Conservation (phyloP, 1,139 yeast species). For the Arxiozyma heterogenica region DNA sequence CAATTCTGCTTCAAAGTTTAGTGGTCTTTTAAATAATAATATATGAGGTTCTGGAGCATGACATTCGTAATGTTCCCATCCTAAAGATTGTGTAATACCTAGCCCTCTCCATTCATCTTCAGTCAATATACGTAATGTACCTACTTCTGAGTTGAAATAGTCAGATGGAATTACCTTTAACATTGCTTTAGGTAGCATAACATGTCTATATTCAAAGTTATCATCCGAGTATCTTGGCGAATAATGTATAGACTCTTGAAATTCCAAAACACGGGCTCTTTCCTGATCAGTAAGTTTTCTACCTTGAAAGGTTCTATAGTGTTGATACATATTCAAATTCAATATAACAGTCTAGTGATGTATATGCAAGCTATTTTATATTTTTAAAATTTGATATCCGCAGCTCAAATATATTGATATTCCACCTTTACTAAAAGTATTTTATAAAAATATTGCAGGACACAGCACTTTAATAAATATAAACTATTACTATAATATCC, state of each 20-base stretch:
- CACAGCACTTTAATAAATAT: too few species aligned
- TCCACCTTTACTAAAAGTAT: too few species aligned
- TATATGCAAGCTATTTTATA: neutral
- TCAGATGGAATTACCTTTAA: conserved; percentile 92
- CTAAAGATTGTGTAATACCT: conserved; percentile 94
- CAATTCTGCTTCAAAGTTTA: conserved; percentile 29
- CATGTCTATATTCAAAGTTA: conserved; percentile 84
- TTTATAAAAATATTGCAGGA: too few species aligned
- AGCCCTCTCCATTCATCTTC: conserved; percentile 99
- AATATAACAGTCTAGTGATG: neutral
- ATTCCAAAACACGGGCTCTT: conserved; percentile 78
- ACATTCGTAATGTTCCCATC: conserved; percentile 98
- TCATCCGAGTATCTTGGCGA: conserved; percentile 90
- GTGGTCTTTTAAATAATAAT: conserved; percentile 71
- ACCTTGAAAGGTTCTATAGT: conserved; percentile 33
- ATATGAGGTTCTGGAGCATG: conserved; percentile 99
- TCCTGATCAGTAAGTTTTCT: conserved; percentile 77
- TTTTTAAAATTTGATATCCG: too few species aligned
- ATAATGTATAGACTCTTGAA: conserved; percentile 89
- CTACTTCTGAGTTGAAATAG: conserved; percentile 90
- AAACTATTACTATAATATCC: too few species aligned
- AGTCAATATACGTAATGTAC: conserved; percentile 77
- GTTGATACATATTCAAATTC: conserved; percentile 21
- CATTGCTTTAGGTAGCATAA: conserved; percentile 94
- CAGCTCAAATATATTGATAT: too few species aligned